Conservation (phyloP, 2,329 filamentous ascomycete genomes). For the Exophiala sp. region DNA sequence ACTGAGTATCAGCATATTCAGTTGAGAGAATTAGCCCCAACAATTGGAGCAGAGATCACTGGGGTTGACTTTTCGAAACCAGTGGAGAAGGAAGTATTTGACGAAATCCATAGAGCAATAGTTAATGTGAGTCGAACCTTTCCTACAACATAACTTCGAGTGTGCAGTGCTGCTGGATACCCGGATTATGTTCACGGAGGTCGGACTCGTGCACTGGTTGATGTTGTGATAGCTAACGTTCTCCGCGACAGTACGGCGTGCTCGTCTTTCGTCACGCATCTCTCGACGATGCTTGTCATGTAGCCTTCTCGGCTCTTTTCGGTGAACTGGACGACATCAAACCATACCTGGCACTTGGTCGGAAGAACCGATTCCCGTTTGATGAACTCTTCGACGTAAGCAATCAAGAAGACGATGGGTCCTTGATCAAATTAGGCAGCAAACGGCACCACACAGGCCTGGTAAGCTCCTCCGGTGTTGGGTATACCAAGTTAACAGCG, state of each 20-base stretch:
- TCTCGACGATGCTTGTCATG: slow-evolving; percentile 51
- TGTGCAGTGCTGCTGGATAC: too few relatives aligned
- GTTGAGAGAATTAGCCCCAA: slow-evolving; percentile 36
- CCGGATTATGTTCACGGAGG: too few relatives aligned
- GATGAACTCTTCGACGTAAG: slow-evolving; percentile 57
- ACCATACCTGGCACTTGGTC: slow-evolving; percentile 47
- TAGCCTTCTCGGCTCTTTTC: slow-evolving; percentile 49
- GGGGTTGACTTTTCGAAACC: slow-evolving; percentile 38
- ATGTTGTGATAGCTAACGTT: not conserved
- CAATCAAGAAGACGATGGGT: slow-evolving; percentile 51
- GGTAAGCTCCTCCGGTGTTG: slow-evolving; percentile 30
- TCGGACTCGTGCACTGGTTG: not conserved
- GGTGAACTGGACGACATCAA: slow-evolving; percentile 56
- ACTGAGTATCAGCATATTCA: slow-evolving; percentile 31
- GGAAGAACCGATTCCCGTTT: slow-evolving; percentile 47
- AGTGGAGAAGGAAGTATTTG: slow-evolving; percentile 34
- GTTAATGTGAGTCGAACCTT: slow-evolving; percentile 31
- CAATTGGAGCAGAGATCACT: slow-evolving; percentile 38
- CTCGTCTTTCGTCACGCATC: slow-evolving; percentile 51
- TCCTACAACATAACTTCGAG: not conserved
- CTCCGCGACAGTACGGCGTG: slow-evolving; percentile 47
- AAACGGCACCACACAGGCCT: slow-evolving; percentile 42
- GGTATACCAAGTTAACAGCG: not conserved
- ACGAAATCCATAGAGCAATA: slow-evolving; percentile 36
- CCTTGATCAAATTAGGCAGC: slow-evolving; percentile 41